Evolutionary conservation across 192 early-diverging fungal species (phyloP), one percentile per base, ranked within the genome.

Genomic region (Backusella tarrabulga): DNA sequence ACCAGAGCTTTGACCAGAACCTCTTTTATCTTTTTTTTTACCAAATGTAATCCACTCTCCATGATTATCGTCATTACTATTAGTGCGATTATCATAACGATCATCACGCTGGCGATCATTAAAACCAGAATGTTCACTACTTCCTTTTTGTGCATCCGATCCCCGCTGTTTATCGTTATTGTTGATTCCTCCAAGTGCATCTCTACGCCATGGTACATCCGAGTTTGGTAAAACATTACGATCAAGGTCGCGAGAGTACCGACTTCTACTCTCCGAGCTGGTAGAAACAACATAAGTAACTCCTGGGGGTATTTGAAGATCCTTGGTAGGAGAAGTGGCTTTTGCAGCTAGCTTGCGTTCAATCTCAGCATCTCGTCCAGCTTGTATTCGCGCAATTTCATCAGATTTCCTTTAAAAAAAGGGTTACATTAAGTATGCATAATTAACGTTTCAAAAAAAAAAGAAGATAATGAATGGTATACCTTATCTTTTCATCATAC

Each of bases 351-450:
- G 42, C 42, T 81, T 85, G 11, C 79, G 80, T 69, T 90, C 87
- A 46, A 88, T 86, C 66, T 81, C 75, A 23, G 80, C 83, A 68
- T 90, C 85, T 26, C 71, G 77, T 67, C 87, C 87, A 14, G 75
- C 75, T 74, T 90, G 84, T 36, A 73, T 82, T 38, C 78, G 81
- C 40, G 83, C 88, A 21, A 84, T 81, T 38, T 81, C 85, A 73
- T 90, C 88, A 76, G 85, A 68, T 74, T 86, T 74, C 21, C 80
- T 81, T 35, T 15, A 34, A 50, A 73, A 38, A 15, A 41, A n/a
- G 21, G 46, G 46, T 50, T 34, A n/a, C 38, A 46, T 17, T 19
- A 32, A 5, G 41, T 36, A 71, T 36, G 4, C 41, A 19, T 46
- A 42, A 7, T 26, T 36, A 36, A 32, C 14, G 29, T 34, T 40